Conservation (phyloP, 2,329 filamentous ascomycete genomes). For the Fusarium sp. region DNA sequence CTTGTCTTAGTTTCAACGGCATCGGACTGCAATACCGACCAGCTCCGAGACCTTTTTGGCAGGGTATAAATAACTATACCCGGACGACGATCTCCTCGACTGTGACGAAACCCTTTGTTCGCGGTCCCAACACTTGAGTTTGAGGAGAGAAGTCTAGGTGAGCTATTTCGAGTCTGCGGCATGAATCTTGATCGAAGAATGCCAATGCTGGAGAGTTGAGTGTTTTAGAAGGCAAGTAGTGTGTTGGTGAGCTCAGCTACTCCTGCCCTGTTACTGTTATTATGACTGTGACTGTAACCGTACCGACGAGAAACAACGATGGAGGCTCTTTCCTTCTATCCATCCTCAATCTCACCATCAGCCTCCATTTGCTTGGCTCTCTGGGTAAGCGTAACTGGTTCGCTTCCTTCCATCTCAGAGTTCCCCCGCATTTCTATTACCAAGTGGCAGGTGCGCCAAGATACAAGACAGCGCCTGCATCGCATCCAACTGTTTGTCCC, state of each 20-base stretch:
- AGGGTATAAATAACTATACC: conserved; percentile 8
- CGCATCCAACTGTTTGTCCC: conserved; percentile 4
- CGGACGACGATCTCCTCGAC: conserved; percentile 16
- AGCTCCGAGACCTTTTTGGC: conserved; percentile 6
- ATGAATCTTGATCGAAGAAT: conserved; percentile 3
- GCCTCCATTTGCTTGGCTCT: conserved; percentile 9
- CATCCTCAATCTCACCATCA: neutral
- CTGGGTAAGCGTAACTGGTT: conserved; percentile 21
- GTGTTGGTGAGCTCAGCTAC: neutral
- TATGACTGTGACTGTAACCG: neutral
- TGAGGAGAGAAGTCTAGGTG: conserved; percentile 2
- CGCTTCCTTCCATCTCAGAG: conserved; percentile 5
- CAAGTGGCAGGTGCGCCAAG: neutral
- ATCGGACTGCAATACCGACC: conserved; percentile 26
- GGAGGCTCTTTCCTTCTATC: neutral
- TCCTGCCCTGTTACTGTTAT: neutral
- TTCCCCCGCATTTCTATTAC: conserved; percentile 27
- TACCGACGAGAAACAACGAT: neutral
- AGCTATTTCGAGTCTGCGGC: neutral
- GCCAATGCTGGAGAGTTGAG: neutral
- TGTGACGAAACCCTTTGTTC: neutral
- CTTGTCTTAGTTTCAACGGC: conserved; percentile 25
- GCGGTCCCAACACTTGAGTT: neutral
- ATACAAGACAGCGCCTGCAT: neutral
- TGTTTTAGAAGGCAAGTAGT: no score